These are phyloP conservation scores for Nakaseomyces sp. DNA, from an alignment of 1,139 yeast species.

Conservation along the genomic window DNA sequence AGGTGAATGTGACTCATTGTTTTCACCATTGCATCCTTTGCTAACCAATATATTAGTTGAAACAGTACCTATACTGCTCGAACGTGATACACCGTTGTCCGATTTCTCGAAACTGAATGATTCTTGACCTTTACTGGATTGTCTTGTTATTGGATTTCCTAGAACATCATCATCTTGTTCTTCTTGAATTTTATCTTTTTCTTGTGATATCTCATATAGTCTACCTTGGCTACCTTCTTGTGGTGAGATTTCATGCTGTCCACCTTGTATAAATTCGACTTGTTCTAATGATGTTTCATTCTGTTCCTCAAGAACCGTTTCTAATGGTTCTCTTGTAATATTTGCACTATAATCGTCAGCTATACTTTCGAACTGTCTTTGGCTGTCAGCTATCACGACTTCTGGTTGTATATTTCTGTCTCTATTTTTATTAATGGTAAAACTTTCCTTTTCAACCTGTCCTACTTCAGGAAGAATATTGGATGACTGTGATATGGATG, in stretches of 20 bases:
- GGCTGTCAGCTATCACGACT: not conserved
- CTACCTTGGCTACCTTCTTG: not conserved
- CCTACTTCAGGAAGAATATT: not conserved
- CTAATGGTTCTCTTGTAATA: not conserved
- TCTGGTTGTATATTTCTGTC: not conserved
- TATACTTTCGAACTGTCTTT: not conserved
- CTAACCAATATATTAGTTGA: conserved; percentile 10
- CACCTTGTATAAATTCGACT: not conserved
- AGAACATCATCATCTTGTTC: too few species aligned
- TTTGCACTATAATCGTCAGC: not conserved
- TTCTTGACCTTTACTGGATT: not conserved
- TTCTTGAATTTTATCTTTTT: too few species aligned
- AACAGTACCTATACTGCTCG: conserved; percentile 10
- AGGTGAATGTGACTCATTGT: conserved; percentile 6
- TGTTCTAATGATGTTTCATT: not conserved
- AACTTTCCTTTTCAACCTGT: not conserved
- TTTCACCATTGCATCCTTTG: not conserved
- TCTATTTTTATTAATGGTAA: not conserved
- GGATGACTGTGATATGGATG: not conserved
- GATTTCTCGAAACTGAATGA: conserved; percentile 1
- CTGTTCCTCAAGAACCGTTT: not conserved
- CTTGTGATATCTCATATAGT: not conserved
- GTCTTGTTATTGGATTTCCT: too few species aligned
- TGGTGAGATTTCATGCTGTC: not conserved
- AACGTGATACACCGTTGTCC: not conserved